Evolutionary conservation across 2,329 filamentous ascomycete genomes (phyloP), one percentile per base, ranked within the genome.

Genomic region (Colletotrichum liaoningense): DNA sequence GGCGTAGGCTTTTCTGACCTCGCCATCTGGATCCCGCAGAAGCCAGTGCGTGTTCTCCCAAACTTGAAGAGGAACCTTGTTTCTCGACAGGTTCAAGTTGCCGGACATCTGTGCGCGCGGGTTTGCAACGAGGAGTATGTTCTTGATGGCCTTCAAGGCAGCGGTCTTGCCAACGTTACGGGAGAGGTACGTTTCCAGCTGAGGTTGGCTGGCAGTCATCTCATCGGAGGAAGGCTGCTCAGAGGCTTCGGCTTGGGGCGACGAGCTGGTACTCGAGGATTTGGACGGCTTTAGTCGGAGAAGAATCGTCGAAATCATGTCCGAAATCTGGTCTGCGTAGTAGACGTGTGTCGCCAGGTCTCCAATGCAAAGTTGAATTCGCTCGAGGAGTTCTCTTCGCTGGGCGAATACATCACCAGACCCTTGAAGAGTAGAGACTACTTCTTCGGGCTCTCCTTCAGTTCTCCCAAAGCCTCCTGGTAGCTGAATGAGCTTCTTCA

Each of bases 41-140:
- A 98, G 89, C 94, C 95, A 98, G 74, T 98, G 95, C 0, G 95
- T 98, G n/a, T 94, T 95, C 82, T 98, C 95, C 97, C 97, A 99
- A 0, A 95, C 93, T 67, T 93, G 90, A 9, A 97, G 88, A 0
- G 94, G 92, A 1, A 97, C 94, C 54, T 88, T 90, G 80, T 93
- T 94, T 75, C 95, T 90, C 6, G 91, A 90, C 64, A 97, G 89
- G 35, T 90, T 90, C 64, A 86, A 88, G 80, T 88, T 91, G 76
- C 88, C 89, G 76, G 85, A 87, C 73, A 88, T 84, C 76, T 88
- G 90, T 26, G 87, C 88, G 76, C 88, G 89, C 55, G 89, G 88
- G 78, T 97, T 97, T 3, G 96, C 95, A 26, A 97, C 93, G 24
- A 93, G 84, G 24, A 99, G 86, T 69, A 98, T 95, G 52, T 92